A percentile compares a stretch with the other conserved stretches of the same genome.
phyloP scores from a whole-genome alignment of 139 green algal genomes.

The Dunaliella sp. region DNA sequence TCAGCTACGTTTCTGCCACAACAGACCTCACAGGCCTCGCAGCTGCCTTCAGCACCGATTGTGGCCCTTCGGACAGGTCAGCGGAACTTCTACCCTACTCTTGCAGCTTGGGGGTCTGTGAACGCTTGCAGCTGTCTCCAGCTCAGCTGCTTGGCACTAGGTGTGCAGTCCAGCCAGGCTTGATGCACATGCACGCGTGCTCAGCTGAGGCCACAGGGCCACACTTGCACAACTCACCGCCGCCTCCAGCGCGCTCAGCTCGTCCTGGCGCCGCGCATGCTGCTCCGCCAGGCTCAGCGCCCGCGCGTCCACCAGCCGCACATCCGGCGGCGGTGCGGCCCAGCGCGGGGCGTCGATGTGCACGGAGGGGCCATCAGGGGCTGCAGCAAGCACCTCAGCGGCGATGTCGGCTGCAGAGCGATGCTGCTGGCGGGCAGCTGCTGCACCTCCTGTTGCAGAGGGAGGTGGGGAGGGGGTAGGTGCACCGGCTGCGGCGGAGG shows the following conservation, averaged over 20 bases:
- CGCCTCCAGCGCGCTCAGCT: not conserved
- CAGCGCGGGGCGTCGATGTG: not conserved
- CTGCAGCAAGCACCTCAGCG: not conserved
- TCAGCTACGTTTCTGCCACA: no score
- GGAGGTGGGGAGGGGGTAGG: not conserved
- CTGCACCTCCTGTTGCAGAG: not conserved
- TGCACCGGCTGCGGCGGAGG: slow-evolving; percentile 1
- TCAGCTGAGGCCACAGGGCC: no score
- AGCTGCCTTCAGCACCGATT: no score
- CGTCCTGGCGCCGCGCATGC: not conserved
- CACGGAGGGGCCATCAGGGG: not conserved
- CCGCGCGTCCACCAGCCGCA: slow-evolving; percentile 8
- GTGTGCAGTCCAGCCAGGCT: no score
- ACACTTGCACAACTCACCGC: not conserved
- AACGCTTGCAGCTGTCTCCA: no score
- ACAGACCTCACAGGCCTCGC: no score
- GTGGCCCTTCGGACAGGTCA: no score
- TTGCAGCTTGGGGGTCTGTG: no score
- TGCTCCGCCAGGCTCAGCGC: not conserved
- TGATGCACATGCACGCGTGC: no score
- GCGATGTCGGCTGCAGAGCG: not conserved
- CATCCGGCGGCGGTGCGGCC: not conserved
- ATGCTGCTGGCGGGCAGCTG: no score
- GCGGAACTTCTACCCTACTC: no score
- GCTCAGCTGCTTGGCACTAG: no score